Evolutionary conservation across 805 yeast genomes (phyloP).

Genomic region (Wickerhamomyces chaumierensis): DNA sequence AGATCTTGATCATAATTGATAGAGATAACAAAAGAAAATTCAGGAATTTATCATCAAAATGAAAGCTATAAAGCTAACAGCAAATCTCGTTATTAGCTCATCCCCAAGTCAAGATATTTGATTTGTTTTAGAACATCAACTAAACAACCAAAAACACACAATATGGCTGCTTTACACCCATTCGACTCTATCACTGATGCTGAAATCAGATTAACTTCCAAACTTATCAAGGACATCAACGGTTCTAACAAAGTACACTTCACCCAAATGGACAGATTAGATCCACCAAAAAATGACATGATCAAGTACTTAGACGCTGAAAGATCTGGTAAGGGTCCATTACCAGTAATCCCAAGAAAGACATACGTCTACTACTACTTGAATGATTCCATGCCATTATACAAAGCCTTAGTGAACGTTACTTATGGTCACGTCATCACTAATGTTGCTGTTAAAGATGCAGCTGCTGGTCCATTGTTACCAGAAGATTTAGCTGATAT

Average conservation of each 20-base stretch:
- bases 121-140: no score
- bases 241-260: conserved; percentile 49
- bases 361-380: conserved; percentile 58
- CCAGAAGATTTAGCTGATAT: conserved; percentile 45
- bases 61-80: no score
- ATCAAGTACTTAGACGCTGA: conserved; percentile 57
- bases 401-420: conserved; percentile 64
- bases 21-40: no score
- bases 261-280: conserved; percentile 54
- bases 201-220: conserved; percentile 46
- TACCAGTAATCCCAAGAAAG: conserved; percentile 58
- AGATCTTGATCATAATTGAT: no score
- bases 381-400: conserved; percentile 36
- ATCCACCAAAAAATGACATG: conserved; percentile 74
- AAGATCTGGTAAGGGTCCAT: conserved; percentile 33
- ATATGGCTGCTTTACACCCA: conserved; percentile 31
- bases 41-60: no score
- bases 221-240: conserved; percentile 47
- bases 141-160: no score
- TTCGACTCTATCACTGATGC: conserved; percentile 48
- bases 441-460: conserved; percentile 43
- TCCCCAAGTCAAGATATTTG: no score
- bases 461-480: conserved; percentile 60
- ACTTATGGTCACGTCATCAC: conserved; percentile 51
- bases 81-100: no score